Base-by-base conservation (phyloP, 2,329 filamentous ascomycete genomes). In the Fusarium fracticaudum region DNA sequence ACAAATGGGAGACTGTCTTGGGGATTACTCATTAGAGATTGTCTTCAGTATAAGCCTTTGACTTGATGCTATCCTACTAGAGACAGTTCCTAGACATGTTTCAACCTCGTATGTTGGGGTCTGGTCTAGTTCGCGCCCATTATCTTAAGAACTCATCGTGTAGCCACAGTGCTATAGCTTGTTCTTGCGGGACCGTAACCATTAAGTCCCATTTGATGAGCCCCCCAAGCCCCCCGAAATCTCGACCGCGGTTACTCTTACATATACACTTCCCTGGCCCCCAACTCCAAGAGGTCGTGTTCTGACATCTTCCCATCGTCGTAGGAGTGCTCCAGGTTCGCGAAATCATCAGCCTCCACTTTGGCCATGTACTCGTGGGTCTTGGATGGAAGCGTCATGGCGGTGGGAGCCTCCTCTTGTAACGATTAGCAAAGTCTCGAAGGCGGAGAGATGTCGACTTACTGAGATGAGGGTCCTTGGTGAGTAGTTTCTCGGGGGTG, bases 401-500 rank as follows among this genome's bases (percentile, higher is more conserved):
- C 2, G 12, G 20, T 41, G 40, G 40, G 5, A 41, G 3, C 5
- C 3, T 9, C 20, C 20, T 41, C 40, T 41, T 22, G 40, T n/a
- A 15, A n/a, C 2, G 1, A 2, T 41, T 41, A 41, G 40, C 8
- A 41, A 1, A 15, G 40, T 41, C 13, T 41, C 20, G 40, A 3
- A 10, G 13, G 40, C 8, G 40, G 40, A 22, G 40, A n/a, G 20
- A 0, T 41, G 13, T 41, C 8, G 0, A 41, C 40, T 41, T n/a
- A 41, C 20, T 41, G 13, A 9, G 20, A 6, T 41, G 13, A 22
- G 40, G 13, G 40, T 14, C 22, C 13, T 22, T 10, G 20, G 40
- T 0, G 13, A 41, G 13, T 0, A 9, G 1, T n/a, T 41, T 8
- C 5, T 41, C 8, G 1, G 40, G 40, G 0, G 8, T 41, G 22